Percentiles rank a stretch among this genome's conserved stretches.
These are phyloP conservation scores for Cutaneotrichosporon sp. DNA, from an alignment of 1,284 basidiomycete species.

Conservation along the genomic window DNA sequence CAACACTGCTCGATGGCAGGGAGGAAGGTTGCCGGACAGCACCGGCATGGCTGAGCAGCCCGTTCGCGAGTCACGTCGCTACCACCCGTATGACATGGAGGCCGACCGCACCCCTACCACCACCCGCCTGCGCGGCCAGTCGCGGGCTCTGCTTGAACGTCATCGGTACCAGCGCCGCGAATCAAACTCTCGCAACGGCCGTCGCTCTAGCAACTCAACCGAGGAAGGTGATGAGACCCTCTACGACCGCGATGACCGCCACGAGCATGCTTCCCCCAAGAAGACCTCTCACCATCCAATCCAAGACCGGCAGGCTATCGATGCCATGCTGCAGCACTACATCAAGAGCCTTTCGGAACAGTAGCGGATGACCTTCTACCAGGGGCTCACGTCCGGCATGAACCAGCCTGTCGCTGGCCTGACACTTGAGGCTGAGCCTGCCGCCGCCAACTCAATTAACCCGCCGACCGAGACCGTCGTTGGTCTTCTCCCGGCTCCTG, in stretches of 20 bases:
- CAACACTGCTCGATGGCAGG: not conserved
- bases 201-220: not conserved
- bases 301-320: not conserved
- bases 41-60: not conserved
- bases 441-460: not conserved
- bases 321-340: not conserved
- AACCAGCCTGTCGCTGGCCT: not conserved
- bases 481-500: not conserved
- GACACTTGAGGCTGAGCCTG: too few relatives aligned
- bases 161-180: not conserved
- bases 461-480: not conserved
- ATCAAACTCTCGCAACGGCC: not conserved
- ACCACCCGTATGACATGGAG: not conserved
- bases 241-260: not conserved
- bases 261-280: not conserved
- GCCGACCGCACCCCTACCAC: not conserved
- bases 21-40: not conserved
- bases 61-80: not conserved
- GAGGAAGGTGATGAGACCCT: not conserved
- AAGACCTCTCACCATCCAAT: not conserved
- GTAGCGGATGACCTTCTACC: not conserved
- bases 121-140: not conserved
- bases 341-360: not conserved
- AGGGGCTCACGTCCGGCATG: not conserved
- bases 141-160: not conserved